Evolutionary conservation across 805 yeast species (phyloP), one percentile per base, ranked within the genome.

Genomic region (Candida mattraensis): DNA sequence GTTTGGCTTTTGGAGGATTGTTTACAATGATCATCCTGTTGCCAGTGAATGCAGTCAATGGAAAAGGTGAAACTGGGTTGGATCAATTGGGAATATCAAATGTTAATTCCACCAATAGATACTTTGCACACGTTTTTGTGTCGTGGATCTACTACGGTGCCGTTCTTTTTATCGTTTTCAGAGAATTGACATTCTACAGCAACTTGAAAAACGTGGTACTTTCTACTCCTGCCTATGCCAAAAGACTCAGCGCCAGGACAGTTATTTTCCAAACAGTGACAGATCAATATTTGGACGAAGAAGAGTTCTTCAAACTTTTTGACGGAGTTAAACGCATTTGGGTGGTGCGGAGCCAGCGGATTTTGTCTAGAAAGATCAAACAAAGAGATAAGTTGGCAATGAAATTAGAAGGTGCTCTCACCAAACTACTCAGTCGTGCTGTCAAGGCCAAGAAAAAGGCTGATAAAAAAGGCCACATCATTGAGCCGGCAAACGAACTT

Each of bases 181-280:
- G 97, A 42, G 99, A 91, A 61, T 66, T 88, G 48, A 75, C 74
- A 43, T 87, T 79, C 60, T 91, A 79, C 63, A 74, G 80, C 39
- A 80, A 93, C 3, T 64, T 87, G 50, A 76, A 94, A 48, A 78
- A 78, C 51, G 89, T 88, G 7, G 85, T 80, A 2, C 65, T 87
- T 38, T 72, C 96, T 2, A 76, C 95, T 7, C 95, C 96, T 13
- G 72, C 78, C 43, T 87, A 87, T 57, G 84, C 94, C 26, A 70
- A 73, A 40, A 79, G 78, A 48, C 60, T 85, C 23, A 74, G 91
- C 11, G 82, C 91, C 9, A 78, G 95, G 58, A 83, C 91, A 2
- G 87, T 91, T 2, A 68, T 91, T 33, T 79, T 89, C 60, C 95
- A 85, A 62, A 76, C 85, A 7, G 91, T 88, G 5, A 93, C 97